Conservation (phyloP, 441 rosid species). For the Euphorbia celastroides region DNA sequence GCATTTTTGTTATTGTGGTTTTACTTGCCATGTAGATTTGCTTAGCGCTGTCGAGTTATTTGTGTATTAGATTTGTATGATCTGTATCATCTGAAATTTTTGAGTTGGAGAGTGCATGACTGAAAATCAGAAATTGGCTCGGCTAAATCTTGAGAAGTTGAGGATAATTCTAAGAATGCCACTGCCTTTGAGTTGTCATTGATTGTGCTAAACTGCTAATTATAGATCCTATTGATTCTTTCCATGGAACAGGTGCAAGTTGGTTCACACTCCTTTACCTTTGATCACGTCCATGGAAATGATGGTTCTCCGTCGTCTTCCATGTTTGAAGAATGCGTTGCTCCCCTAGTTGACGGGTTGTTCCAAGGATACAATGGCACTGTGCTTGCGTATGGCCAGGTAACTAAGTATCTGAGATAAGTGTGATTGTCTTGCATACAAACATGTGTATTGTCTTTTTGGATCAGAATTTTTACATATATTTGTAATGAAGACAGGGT, state of each 20-base stretch:
- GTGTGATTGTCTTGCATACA: background rate
- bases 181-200: background rate
- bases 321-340: constrained; percentile 83
- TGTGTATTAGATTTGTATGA: constrained; percentile 1
- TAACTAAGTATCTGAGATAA: constrained; percentile 20
- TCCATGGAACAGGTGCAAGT: constrained; percentile 65
- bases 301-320: constrained; percentile 57
- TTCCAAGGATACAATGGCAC: constrained; percentile 98
- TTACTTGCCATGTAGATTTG: background rate
- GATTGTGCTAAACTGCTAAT: background rate
- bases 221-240: constrained; percentile 2
- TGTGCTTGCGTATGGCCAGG: constrained; percentile 99
- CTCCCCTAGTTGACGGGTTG: constrained; percentile 83
- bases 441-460: constrained; percentile 6
- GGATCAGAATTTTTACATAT: background rate
- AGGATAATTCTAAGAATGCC: background rate
- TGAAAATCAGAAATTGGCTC: background rate
- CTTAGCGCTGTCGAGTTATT: background rate
- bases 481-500: constrained; percentile 70
- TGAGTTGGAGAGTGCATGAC: background rate
- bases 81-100: constrained; percentile 1
- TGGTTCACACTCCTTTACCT: constrained; percentile 88
- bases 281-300: constrained; percentile 93
- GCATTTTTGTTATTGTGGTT: background rate
- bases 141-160: background rate